These are phyloP conservation scores for Aureobasidium lini DNA, from an alignment of 2,329 filamentous ascomycete species.

Conservation along the genomic window DNA sequence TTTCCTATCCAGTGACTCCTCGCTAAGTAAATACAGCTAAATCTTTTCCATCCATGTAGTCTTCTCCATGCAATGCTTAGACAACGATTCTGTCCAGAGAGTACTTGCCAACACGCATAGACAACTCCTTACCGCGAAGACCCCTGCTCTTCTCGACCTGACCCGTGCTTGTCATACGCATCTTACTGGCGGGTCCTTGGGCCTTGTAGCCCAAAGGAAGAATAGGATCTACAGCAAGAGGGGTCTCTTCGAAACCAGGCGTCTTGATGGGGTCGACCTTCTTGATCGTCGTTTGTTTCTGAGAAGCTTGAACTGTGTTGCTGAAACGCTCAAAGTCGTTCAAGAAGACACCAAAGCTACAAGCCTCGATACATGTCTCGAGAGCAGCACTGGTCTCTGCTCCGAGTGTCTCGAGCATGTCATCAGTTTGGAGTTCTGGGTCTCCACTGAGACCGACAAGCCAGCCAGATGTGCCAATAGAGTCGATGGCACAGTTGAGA, in stretches of 20 bases:
- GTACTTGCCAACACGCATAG: conserved; percentile 74
- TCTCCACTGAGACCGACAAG: conserved; percentile 51
- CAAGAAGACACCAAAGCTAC: conserved; percentile 56
- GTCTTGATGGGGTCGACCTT: conserved; percentile 26
- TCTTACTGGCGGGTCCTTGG: conserved; percentile 31
- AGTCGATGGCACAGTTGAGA: conserved; percentile 65
- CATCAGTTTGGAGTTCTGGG: conserved; percentile 49
- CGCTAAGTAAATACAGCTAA: conserved; percentile 12
- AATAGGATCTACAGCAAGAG: conserved; percentile 38
- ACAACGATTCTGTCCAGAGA: conserved; percentile 64
- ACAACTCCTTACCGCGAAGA: conserved; percentile 70
- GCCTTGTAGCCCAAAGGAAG: conserved; percentile 68
- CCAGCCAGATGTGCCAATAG: conserved; percentile 68
- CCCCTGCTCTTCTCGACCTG: conserved; percentile 58
- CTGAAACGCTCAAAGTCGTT: conserved; percentile 58
- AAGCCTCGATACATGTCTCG: conserved; percentile 63
- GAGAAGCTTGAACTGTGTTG: conserved; percentile 8
- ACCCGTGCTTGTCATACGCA: conserved; percentile 27
- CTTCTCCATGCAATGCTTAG: neutral
- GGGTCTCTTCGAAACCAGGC: conserved; percentile 43
- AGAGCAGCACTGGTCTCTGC: conserved; percentile 64
- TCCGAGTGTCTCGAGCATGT: conserved; percentile 58
- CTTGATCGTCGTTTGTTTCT: conserved; percentile 25
- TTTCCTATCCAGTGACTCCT: conserved; percentile 12
- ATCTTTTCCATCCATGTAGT: neutral